Base-by-base conservation (phyloP, 129 eudicot species). In the Oenanthe sinensis region DNA sequence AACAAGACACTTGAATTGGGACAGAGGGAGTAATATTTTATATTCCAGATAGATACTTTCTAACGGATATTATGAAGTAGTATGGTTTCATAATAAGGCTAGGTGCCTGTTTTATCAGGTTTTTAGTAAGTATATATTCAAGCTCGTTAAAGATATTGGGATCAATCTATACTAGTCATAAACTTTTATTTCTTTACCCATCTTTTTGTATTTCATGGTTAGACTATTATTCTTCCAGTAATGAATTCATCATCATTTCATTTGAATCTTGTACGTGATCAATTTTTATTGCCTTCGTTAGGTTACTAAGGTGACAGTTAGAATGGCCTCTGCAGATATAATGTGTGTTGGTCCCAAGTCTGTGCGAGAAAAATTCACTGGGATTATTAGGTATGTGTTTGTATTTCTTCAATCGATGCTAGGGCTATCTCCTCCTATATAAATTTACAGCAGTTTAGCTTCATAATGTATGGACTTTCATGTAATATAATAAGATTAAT, bases 291-390 rank as follows among this genome's bases (percentile, higher is more conserved):
- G 55, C 75, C 69, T 81, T 0, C 44, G 58, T 76, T 82, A 96
- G 99, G 97, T 96, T 44, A 92, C 97, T 13, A 96, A 92, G 87
- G 99, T 96, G 87, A 90, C 84, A 95, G 88, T 97, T 78, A 92
- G 83, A 83, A 90, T 87, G 96, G 97, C 97, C 84, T 92, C 97
- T 19, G 97, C 92, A 22, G 97, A 96, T 85, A 89, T 96, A 45
- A 87, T 96, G 94, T 92, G 96, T 77, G 97, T 96, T 75, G 96
- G 95, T 75, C 77, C 91, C 30, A 92, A 92, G 77, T 86, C 99
- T 67, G 96, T 96, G 14, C 87, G 91, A 79, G 97, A 96, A 77
- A 96, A 96, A 77, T 96, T 96, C 79, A 83, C 97, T 0, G 99
- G 97, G 77, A 84, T 84, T 82, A 96, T 96, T 71, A 92, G 99